Base-by-base conservation (phyloP, 75 land plant species). In the Chamaecyparis obtusa region DNA sequence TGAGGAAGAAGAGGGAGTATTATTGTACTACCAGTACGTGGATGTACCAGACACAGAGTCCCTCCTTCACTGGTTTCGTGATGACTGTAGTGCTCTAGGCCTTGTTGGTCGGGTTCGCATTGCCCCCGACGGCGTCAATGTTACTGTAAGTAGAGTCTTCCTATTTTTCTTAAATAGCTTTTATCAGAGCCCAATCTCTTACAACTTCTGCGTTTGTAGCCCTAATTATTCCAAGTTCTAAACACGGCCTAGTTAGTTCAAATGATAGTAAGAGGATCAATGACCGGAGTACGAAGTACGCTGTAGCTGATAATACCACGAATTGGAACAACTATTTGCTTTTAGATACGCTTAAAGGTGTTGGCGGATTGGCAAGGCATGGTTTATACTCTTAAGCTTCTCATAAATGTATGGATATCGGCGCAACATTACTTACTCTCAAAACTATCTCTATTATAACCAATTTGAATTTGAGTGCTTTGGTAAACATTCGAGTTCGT, bases 41-140 rank as follows among this genome's bases (percentile, higher is more conserved):
- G 2, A 41, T 36, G 84, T 97, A 30, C 91, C 95, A 9, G 92
- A 96, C 74, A 87, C 93, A 35, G 55, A 89, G n/a, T 49, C 78
- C 3, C 92, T 94, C 69, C 83, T 75, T 46, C 44, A 72, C 85
- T 96, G 94, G 93, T 94, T 95, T 84, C 82, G 86, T 0, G 86
- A 90, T 71, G 88, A 93, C 86, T 97, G 98, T 90, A 75, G 48
- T 36, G 87, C 93, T 14, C 96, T 96, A 51, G 72, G 51, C 48
- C 93, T 96, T 37, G 91, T 94, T 75, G 99, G 99, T 87, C 94
- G 99, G 69, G 92, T 97, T 55, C 99, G 98, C 8, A 88, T 97
- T 85, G 92, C 99, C 82, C 90, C 94, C 57, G 88, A 92, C 36
- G 99, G 99, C 87, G 92, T 97, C 89, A 97, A 97, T 60, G 98